Base-by-base conservation (phyloP, 495 filamentous ascomycete species). In the Penicillium herquei region DNA sequence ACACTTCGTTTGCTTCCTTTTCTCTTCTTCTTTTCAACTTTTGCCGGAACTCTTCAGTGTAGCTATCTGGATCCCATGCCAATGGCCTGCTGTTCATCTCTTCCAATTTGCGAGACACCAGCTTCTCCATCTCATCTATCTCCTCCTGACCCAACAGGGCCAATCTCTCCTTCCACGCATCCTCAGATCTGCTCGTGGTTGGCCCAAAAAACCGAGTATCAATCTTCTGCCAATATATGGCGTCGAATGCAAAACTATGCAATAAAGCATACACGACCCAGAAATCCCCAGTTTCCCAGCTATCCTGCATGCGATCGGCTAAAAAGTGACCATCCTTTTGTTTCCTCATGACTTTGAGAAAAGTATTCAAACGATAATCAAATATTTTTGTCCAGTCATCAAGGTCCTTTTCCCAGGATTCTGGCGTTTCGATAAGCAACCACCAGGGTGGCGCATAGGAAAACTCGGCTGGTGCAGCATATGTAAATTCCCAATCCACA, bases 371-470 rank as follows among this genome's bases (percentile, higher is more conserved):
- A 2, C 55, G 47, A 34, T 40, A 7, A 7, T 66, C 64, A 51
- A 55, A 70, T 21, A 44, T 18, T 13, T 1, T 43, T 21, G 32
- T 49, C 66, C 66, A 69, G 33, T 61, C 52, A 5, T 69, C 66
- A 32, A 67, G 45, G 39, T 60, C 63, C 33, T 48, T 41, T 12
- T 3, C 14, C 52, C 44, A 54, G n/a, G 40, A 54, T 48, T 54
- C 44, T 9, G 43, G 43, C 11, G 26, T 54, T 17, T 54, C 52
- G n/a, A 54, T n/a, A 39, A 54, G 34, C 31, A 54, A 34, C 42
- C 52, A 54, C 52, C 52, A 54, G 17, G 52, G 52, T 33, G 52
- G 43, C 7, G 43, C 51, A 45, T 45, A 31, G n/a, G 40, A 21
- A 45, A 53, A 53, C 37, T 53, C 51, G 26, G 37, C 51, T 7